phyloP scores from a whole-genome alignment of 2,329 filamentous ascomycete species.

The Ilyonectria destructans region DNA sequence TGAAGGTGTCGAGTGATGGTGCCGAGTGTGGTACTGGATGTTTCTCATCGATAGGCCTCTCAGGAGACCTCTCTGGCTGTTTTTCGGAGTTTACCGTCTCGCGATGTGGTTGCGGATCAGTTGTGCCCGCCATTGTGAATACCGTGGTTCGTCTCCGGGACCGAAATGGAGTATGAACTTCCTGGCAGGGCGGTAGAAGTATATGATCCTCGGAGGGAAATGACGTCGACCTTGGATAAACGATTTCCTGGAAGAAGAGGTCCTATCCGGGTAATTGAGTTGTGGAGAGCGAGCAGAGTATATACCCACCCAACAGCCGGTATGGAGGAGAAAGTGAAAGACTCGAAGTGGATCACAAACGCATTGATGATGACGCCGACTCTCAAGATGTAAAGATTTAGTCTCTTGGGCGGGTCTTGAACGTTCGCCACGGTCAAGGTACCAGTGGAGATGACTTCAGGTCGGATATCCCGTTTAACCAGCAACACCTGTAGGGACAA shows the following conservation, averaged over 20 bases:
- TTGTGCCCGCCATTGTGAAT: conserved; percentile 38
- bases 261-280: conserved; percentile 13
- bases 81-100: conserved; percentile 36
- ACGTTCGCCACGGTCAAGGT: not conserved
- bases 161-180: conserved; percentile 1
- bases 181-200: too few relatives aligned
- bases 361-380: conserved; percentile 37
- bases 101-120: conserved; percentile 37
- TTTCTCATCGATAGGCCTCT: conserved; percentile 45
- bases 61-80: conserved; percentile 16
- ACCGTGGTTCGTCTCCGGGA: conserved; percentile 15
- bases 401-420: conserved; percentile 8
- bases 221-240: conserved; percentile 7
- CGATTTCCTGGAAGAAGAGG: not conserved
- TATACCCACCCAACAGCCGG: conserved; percentile 31
- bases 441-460: not conserved
- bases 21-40: conserved; percentile 40
- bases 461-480: not conserved
- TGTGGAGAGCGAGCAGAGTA: conserved; percentile 38
- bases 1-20: conserved; percentile 52
- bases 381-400: conserved; percentile 27
- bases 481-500: conserved; percentile 7
- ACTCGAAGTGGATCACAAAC: conserved; percentile 39
- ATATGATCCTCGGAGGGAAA: not conserved
- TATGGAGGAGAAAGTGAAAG: conserved; percentile 31